These are phyloP conservation scores for Skeletonema marinoi DNA, from an alignment of 108 stramenopile genomes.

Conservation along the genomic window DNA sequence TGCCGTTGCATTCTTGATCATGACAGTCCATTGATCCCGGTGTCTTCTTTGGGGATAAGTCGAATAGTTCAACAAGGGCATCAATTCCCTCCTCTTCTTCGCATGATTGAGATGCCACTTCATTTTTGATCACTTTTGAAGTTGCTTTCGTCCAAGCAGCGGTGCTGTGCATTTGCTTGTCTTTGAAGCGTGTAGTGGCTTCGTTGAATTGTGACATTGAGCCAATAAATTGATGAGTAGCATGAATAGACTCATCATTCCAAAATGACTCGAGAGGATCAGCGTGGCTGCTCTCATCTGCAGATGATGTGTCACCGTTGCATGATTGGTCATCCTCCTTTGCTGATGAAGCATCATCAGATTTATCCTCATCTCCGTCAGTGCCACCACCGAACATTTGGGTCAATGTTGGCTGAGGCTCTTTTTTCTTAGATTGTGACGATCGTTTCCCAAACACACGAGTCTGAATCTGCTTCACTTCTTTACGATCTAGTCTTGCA, in stretches of 20 bases:
- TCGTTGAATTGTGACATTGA: slow-evolving; percentile 20
- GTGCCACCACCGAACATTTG: slow-evolving; percentile 9
- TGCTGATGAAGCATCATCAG: slow-evolving; percentile 7
- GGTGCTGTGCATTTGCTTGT: slow-evolving; percentile 2
- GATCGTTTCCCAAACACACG: slow-evolving; percentile 22
- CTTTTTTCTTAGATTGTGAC: not conserved
- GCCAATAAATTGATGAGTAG: slow-evolving; percentile 1
- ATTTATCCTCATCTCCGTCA: slow-evolving; percentile 1
- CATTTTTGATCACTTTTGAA: slow-evolving; percentile 5
- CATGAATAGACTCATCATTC: slow-evolving; percentile 6
- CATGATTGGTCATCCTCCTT: not conserved
- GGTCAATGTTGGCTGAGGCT: slow-evolving; percentile 31
- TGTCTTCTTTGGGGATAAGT: slow-evolving; percentile 1
- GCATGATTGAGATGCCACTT: not conserved
- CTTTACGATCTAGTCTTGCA: not conserved
- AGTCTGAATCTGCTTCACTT: slow-evolving; percentile 9
- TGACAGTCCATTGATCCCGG: not conserved
- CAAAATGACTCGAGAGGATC: slow-evolving; percentile 17
- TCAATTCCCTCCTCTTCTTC: slow-evolving; percentile 11
- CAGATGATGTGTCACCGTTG: slow-evolving; percentile 4
- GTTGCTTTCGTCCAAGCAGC: slow-evolving; percentile 29
- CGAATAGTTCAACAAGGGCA: slow-evolving; percentile 20
- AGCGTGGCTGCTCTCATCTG: slow-evolving; percentile 1
- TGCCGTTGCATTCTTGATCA: not conserved
- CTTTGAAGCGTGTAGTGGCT: slow-evolving; percentile 5